Conservation (phyloP, 805 yeast genomes). For the Metschnikowia cerradonensis region DNA sequence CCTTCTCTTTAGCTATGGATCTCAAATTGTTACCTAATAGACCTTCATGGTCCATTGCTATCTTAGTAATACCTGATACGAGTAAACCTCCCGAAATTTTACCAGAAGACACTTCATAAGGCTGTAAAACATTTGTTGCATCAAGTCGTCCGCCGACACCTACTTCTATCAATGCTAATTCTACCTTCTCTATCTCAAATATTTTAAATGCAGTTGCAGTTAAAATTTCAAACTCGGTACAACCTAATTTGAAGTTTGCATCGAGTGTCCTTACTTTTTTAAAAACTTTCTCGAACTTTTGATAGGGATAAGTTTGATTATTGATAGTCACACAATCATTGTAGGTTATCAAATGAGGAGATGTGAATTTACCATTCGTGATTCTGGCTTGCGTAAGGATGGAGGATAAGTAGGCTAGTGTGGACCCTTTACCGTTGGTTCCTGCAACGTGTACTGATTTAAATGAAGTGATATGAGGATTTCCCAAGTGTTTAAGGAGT, state of each 20-base stretch:
- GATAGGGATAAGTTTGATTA: constrained; percentile 48
- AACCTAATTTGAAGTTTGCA: constrained; percentile 43
- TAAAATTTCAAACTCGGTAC: constrained; percentile 84
- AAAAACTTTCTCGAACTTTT: constrained; percentile 45
- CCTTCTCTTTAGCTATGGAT: constrained; percentile 74
- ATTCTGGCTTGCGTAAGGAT: constrained; percentile 48
- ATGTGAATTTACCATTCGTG: constrained; percentile 74
- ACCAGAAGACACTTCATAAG: constrained; percentile 21
- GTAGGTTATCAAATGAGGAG: constrained; percentile 75
- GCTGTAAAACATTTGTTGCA: constrained; percentile 69
- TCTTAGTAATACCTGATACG: constrained; percentile 74
- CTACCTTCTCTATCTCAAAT: constrained; percentile 56
- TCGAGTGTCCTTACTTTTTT: constrained; percentile 41
- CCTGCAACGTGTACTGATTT: constrained; percentile 90
- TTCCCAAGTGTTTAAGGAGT: constrained; percentile 46
- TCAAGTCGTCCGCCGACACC: constrained; percentile 90
- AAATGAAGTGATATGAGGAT: constrained; percentile 58
- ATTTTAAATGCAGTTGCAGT: constrained; percentile 83
- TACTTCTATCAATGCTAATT: constrained; percentile 84
- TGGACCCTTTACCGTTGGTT: constrained; percentile 95
- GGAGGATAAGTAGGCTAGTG: constrained; percentile 75
- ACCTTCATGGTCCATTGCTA: constrained; percentile 80
- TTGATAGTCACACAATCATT: constrained; percentile 75
- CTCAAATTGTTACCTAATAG: constrained; percentile 64
- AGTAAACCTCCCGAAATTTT: constrained; percentile 38